Base-by-base conservation (phyloP, 495 filamentous ascomycete genomes). In the Aspergillus kassunensis region DNA sequence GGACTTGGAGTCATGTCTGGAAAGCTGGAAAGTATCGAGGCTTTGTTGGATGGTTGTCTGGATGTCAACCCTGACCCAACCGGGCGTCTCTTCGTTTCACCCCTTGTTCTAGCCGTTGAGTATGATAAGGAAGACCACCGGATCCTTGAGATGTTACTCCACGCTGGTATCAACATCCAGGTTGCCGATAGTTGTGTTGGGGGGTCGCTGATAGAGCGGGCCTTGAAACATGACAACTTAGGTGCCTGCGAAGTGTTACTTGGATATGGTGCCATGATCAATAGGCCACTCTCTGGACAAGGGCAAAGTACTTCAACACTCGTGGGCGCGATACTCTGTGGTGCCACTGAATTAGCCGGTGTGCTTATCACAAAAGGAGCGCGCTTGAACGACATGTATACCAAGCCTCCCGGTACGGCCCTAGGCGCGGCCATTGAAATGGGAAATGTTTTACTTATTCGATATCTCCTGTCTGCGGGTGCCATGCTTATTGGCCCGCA, bases 331-430 rank as follows among this genome's bases (percentile, higher is more conserved):
- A 35, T 49, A 3, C 2, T 16, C 4, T 0, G 18, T 11, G 13
- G 24, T 23, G 20, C 0, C 9, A 15, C 16, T 37, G 45, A 37
- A 2, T 15, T 37, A 10, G 15, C 23, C 12, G 13, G 21, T 20
- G 2, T 27, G 2, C 13, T 51, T 4, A 34, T 51, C 36, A 2
- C n/a, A 10, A 6, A 12, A 10, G 48, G 48, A 42, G 48, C 36
- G 21, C 48, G 48, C 3, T 24, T 51, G 37, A 37, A 51, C 25
- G 48, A 51, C 23, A n/a, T 24, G 12, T 42, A 51, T 42, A 21
- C 25, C 25, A 23, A 19, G 1, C 0, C 24, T n/a, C 48, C 48
- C 15, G 48, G 48, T 15, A 42, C 48, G 9, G 48, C 34, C n/a
- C 16, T 51, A n/a, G 48, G 24, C 13, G 48, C 48, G 12, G 48